These are phyloP conservation scores for Neopestalotiopsis rosae DNA, from an alignment of 2,329 filamentous ascomycete genomes.

Conservation along the genomic window DNA sequence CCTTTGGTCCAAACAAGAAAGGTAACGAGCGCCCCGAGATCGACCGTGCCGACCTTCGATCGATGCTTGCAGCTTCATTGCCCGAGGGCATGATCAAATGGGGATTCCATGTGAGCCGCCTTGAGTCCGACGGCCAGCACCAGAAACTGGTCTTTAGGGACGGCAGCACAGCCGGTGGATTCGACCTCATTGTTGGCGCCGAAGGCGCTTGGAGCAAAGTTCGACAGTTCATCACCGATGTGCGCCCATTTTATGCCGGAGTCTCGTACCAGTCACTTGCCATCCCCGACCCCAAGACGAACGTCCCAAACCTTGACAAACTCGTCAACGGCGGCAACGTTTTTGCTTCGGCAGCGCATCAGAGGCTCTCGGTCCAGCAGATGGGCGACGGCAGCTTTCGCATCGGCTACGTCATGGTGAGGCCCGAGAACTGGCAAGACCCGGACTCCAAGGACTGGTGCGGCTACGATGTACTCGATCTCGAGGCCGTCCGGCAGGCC, in stretches of 20 bases:
- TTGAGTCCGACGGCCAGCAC: slow-evolving; percentile 35
- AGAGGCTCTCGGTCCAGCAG: slow-evolving; percentile 47
- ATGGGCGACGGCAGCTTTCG: slow-evolving; percentile 55
- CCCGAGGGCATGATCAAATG: slow-evolving; percentile 51
- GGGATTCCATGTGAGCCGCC: slow-evolving; percentile 47
- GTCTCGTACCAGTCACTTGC: slow-evolving; percentile 48
- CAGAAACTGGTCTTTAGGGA: slow-evolving; percentile 43
- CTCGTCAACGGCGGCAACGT: slow-evolving; percentile 53
- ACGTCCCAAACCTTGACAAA: slow-evolving; percentile 47
- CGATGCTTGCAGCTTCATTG: slow-evolving; percentile 51
- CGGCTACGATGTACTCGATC: slow-evolving; percentile 47
- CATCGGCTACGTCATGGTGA: slow-evolving; percentile 42
- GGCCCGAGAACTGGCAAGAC: slow-evolving; percentile 44
- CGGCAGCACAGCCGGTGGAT: slow-evolving; percentile 37
- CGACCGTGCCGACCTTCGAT: slow-evolving; percentile 51
- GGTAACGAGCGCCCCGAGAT: slow-evolving; percentile 56
- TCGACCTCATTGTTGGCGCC: slow-evolving; percentile 43
- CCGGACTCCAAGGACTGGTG: slow-evolving; percentile 35
- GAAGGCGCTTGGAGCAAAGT: slow-evolving; percentile 46
- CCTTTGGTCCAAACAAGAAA: slow-evolving; percentile 37
- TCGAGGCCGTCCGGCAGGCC: slow-evolving; percentile 42
- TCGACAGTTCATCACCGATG: slow-evolving; percentile 38
- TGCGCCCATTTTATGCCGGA: slow-evolving; percentile 51
- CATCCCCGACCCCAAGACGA: slow-evolving; percentile 45
- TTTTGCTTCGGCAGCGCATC: slow-evolving; percentile 49